Evolutionary conservation across 2,329 filamentous ascomycete genomes (phyloP).

Genomic region (Ophiocordyceps australis): DNA sequence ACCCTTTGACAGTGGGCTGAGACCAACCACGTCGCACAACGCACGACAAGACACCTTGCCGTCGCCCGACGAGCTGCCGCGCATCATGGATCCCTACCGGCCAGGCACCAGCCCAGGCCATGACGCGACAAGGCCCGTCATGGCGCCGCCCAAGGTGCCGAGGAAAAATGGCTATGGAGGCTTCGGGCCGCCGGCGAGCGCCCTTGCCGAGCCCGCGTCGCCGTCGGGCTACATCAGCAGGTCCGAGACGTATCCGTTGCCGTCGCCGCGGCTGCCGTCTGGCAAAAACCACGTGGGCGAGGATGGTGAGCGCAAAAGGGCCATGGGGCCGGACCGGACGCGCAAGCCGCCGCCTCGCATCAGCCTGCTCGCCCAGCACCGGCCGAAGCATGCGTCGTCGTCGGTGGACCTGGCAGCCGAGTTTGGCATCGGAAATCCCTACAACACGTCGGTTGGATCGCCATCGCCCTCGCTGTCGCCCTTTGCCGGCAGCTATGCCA

Average conservation of each 20-base stretch:
- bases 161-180: constrained; percentile 38
- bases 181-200: constrained; percentile 28
- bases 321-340: constrained; percentile 29
- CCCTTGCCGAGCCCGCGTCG: constrained; percentile 16
- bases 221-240: constrained; percentile 20
- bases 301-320: constrained; percentile 16
- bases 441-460: constrained; percentile 46
- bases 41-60: constrained; percentile 12
- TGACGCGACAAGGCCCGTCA: constrained; percentile 7
- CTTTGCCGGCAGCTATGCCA: constrained; percentile 39
- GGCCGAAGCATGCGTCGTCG: constrained; percentile 12
- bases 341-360: constrained; percentile 33
- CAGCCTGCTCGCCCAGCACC: constrained; percentile 23
- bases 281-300: too few species aligned
- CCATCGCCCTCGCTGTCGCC: constrained; percentile 43
- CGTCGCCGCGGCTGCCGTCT: constrained; percentile 8
- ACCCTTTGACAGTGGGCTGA: constrained; percentile 37
- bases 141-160: constrained; percentile 18
- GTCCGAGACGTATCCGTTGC: constrained; percentile 33
- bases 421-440: constrained; percentile 43
- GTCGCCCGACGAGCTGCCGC: constrained; percentile 1
- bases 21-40: constrained; percentile 13
- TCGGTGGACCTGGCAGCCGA: constrained; percentile 39
- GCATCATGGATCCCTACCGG: constrained; percentile 1
- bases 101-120: constrained; percentile 5